Evolutionary conservation across 768 basidiomycete species (phyloP).

Genomic region (Phlebiopsis flavidoalba): DNA sequence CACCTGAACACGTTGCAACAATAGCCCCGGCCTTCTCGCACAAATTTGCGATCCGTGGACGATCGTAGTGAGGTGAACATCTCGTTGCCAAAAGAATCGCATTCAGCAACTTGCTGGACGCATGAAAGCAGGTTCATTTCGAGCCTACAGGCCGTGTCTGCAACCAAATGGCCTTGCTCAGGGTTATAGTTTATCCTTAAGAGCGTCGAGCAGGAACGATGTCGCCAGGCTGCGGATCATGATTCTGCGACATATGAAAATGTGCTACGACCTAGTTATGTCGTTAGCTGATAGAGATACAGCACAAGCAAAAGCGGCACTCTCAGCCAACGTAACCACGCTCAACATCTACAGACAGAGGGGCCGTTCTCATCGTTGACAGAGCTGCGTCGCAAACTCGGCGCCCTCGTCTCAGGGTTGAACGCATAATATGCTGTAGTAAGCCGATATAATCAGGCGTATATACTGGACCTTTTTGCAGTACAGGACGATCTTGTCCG

Average conservation of each 20-base stretch:
- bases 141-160: slow-evolving; percentile 93
- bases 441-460: slow-evolving; percentile 89
- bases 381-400: slow-evolving; percentile 92
- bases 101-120: slow-evolving; percentile 98
- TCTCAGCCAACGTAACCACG: slow-evolving; percentile 46
- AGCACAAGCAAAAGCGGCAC: no score
- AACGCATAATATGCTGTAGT: slow-evolving; percentile 95
- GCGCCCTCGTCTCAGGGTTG: slow-evolving; percentile 96
- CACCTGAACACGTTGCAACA: slow-evolving; percentile 82
- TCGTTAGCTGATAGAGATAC: not conserved
- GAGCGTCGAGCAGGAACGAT: slow-evolving; percentile 92
- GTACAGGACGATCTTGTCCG: slow-evolving; percentile 96
- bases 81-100: slow-evolving; percentile 97
- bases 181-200: slow-evolving; percentile 99
- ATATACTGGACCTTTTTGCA: slow-evolving; percentile 95
- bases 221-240: slow-evolving; percentile 99
- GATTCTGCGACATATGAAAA: slow-evolving; percentile 99
- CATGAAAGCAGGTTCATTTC: slow-evolving; percentile 98
- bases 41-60: slow-evolving; percentile 93
- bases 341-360: slow-evolving; percentile 91
- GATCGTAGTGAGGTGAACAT: slow-evolving; percentile 98
- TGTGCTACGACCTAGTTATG: slow-evolving; percentile 78
- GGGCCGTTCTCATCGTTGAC: slow-evolving; percentile 91
- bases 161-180: slow-evolving; percentile 90
- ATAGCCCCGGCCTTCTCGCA: slow-evolving; percentile 98